phyloP scores from a whole-genome alignment of 2,329 filamentous ascomycete genomes.

The Neonectria coccinea region DNA sequence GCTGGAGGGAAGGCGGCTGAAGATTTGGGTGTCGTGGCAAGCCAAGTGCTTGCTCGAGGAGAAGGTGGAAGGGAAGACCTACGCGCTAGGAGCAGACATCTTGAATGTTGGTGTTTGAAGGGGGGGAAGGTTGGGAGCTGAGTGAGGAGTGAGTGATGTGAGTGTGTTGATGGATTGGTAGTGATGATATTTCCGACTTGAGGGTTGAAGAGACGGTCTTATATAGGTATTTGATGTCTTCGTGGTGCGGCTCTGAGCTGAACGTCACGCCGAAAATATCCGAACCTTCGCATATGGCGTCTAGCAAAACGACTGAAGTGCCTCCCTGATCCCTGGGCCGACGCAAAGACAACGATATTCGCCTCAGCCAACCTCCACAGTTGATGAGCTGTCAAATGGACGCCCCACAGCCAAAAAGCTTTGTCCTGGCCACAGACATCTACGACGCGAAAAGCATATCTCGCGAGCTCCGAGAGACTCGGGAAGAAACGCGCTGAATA shows the following conservation, averaged over 20 bases:
- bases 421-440: not conserved
- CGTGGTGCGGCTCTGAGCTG: not conserved
- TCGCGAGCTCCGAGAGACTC: not conserved
- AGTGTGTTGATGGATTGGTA: conserved; percentile 39
- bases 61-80: conserved; percentile 26
- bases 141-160: conserved; percentile 13
- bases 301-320: not conserved
- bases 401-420: not conserved
- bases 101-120: conserved; percentile 34
- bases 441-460: not conserved
- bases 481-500: not conserved
- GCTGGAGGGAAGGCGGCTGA: conserved; percentile 10
- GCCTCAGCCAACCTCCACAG: conserved; percentile 1
- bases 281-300: conserved; percentile 17
- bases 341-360: not conserved
- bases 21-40: conserved; percentile 16
- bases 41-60: conserved; percentile 1
- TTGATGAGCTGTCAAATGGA: conserved; percentile 2
- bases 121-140: conserved; percentile 29
- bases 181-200: conserved; percentile 23
- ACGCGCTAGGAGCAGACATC: conserved; percentile 45
- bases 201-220: conserved; percentile 33
- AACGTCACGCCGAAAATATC: conserved; percentile 5
- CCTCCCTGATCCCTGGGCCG: conserved; percentile 20
- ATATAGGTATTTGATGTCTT: conserved; percentile 37